A percentile compares a stretch with the other conserved stretches of the same genome.
These are phyloP conservation scores for Alternaria novae-zelandiae DNA, from an alignment of 2,329 filamentous ascomycete species.

Conservation along the genomic window DNA sequence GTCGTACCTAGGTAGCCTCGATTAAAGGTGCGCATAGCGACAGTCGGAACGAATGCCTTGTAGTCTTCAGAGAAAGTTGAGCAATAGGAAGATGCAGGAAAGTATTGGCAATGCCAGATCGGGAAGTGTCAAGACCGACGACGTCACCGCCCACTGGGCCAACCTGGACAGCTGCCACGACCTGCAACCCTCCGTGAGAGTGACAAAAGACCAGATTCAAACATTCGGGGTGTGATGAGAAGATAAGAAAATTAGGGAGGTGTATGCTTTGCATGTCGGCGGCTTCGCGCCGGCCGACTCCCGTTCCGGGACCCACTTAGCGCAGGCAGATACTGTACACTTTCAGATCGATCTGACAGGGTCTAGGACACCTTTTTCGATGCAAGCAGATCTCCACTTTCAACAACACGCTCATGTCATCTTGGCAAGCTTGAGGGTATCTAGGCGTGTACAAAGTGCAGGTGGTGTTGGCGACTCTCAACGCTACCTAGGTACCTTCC, in stretches of 20 bases:
- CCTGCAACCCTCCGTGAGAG: neutral
- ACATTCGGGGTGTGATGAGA: neutral
- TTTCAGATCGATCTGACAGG: neutral
- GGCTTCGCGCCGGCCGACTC: neutral
- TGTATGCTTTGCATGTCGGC: neutral
- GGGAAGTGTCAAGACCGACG: neutral
- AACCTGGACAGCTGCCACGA: neutral
- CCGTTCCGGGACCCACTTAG: neutral
- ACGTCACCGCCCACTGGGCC: neutral
- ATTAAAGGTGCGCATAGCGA: neutral
- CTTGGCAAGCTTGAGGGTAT: neutral
- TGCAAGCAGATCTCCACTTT: neutral
- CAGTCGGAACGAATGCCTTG: neutral
- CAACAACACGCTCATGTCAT: neutral
- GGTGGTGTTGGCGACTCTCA: neutral
- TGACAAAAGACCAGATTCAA: neutral
- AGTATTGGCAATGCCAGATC: neutral
- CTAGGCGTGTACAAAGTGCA: too few species aligned
- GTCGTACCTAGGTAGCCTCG: neutral
- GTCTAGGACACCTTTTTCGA: neutral
- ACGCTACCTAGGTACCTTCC: neutral
- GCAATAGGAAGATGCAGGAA: neutral
- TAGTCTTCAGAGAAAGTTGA: neutral
- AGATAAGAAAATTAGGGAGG: neutral
- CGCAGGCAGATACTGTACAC: neutral